Conservation (phyloP, 148 eudicot genomes). For the Simmondsia chinensis region DNA sequence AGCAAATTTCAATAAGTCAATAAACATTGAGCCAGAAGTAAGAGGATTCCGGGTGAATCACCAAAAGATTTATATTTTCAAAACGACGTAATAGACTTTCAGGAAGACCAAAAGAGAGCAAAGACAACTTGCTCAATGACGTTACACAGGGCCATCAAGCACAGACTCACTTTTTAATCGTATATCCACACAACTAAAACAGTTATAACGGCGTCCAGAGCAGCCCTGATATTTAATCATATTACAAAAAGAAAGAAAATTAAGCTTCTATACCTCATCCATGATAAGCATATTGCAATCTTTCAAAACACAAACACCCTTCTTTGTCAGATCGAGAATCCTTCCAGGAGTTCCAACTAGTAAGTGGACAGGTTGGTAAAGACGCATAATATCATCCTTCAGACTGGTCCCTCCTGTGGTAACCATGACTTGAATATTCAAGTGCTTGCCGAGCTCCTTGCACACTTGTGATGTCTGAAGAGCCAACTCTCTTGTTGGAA, state of each 20-base stretch:
- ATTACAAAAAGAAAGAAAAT: not conserved
- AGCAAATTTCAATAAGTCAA: too few relatives aligned
- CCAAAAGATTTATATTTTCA: too few relatives aligned
- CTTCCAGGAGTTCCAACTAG: constrained; percentile 96
- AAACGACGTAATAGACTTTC: too few relatives aligned
- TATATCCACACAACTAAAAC: too few relatives aligned
- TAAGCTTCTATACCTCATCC: constrained; percentile 91
- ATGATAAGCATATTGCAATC: constrained; percentile 70
- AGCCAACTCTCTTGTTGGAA: constrained; percentile 89
- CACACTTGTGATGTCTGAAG: constrained; percentile 94
- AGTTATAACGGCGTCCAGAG: too few relatives aligned
- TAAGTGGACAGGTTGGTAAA: constrained; percentile 88
- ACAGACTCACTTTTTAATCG: too few relatives aligned
- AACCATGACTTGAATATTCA: constrained; percentile 82
- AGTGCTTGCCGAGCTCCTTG: constrained; percentile 89
- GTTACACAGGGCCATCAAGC: too few relatives aligned
- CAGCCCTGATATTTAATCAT: too few relatives aligned
- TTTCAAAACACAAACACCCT: constrained; percentile 64
- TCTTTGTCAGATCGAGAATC: constrained; percentile 74
- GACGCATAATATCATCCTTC: constrained; percentile 88
- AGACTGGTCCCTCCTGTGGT: constrained; percentile 91
- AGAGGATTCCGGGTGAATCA: too few relatives aligned
- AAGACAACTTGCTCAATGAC: too few relatives aligned
- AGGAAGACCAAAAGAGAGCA: too few relatives aligned
- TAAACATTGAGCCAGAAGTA: too few relatives aligned